A percentile compares a stretch with the other conserved stretches of the same genome.
phyloP scores from a whole-genome alignment of 352 stramenopile species.

The Phytophthora meadii region DNA sequence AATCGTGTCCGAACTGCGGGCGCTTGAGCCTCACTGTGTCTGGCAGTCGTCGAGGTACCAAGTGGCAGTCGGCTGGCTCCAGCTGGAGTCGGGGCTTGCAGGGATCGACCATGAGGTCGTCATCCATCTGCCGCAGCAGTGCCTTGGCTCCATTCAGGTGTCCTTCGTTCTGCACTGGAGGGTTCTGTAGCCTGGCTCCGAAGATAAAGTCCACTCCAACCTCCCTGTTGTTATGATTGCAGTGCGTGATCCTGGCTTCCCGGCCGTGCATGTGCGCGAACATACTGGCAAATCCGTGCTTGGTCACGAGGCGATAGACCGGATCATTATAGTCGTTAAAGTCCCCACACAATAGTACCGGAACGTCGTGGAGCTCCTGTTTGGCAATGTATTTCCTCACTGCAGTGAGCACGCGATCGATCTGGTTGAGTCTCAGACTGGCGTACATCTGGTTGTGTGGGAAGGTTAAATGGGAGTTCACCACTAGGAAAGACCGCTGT shows the following conservation, averaged over 20 bases:
- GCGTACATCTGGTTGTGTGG: slow-evolving; percentile 83
- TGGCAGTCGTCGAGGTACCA: slow-evolving; percentile 68
- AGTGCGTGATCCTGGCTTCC: slow-evolving; percentile 86
- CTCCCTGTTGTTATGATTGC: slow-evolving; percentile 91
- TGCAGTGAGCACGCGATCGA: slow-evolving; percentile 76
- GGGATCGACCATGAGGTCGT: slow-evolving; percentile 1
- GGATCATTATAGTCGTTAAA: slow-evolving; percentile 90
- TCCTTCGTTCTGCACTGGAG: neutral
- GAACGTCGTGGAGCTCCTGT: slow-evolving; percentile 70
- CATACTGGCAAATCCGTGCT: slow-evolving; percentile 77
- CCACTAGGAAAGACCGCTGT: slow-evolving; percentile 78
- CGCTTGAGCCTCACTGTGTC: slow-evolving; percentile 79
- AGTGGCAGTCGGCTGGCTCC: slow-evolving; percentile 57
- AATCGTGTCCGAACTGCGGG: slow-evolving; percentile 80
- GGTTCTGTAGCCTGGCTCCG: slow-evolving; percentile 51
- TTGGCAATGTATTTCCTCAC: slow-evolving; percentile 72
- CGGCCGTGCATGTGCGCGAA: slow-evolving; percentile 78
- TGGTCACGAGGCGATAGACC: slow-evolving; percentile 77
- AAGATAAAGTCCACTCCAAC: slow-evolving; percentile 91
- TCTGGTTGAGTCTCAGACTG: slow-evolving; percentile 80
- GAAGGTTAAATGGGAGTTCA: slow-evolving; percentile 90
- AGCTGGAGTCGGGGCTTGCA: slow-evolving; percentile 50
- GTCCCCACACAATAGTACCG: slow-evolving; percentile 85
- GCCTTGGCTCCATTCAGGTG: neutral
- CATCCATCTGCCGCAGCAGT: slow-evolving; percentile 7